phyloP scores from a whole-genome alignment of 2,329 filamentous ascomycete species.

The Pseudogymnoascus verrucosus region DNA sequence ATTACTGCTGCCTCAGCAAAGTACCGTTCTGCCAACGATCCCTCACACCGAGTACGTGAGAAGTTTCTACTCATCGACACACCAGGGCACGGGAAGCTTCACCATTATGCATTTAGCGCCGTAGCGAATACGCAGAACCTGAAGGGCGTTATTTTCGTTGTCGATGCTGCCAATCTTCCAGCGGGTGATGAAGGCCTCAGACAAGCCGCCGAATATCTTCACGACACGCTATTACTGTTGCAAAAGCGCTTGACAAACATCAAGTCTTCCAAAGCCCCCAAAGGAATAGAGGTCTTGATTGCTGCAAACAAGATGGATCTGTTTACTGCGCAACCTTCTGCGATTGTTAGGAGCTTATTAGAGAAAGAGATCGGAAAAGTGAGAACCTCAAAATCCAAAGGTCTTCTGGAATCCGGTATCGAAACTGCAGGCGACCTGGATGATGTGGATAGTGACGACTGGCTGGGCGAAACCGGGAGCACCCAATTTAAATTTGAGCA shows the following conservation, averaged over 20 bases:
- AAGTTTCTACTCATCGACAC: slow-evolving; percentile 79
- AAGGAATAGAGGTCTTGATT: slow-evolving; percentile 65
- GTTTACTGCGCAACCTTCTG: slow-evolving; percentile 80
- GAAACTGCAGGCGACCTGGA: slow-evolving; percentile 49
- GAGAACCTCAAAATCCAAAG: slow-evolving; percentile 67
- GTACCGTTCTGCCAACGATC: slow-evolving; percentile 60
- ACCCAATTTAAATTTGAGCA: slow-evolving; percentile 71
- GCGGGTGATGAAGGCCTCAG: slow-evolving; percentile 51
- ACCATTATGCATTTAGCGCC: slow-evolving; percentile 54
- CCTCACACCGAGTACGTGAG: slow-evolving; percentile 48
- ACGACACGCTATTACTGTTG: slow-evolving; percentile 76
- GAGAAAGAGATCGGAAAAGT: slow-evolving; percentile 78
- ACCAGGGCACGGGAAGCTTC: slow-evolving; percentile 90
- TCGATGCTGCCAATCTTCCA: slow-evolving; percentile 70
- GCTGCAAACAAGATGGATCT: slow-evolving; percentile 94
- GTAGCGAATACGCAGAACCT: slow-evolving; percentile 43
- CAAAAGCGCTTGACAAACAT: slow-evolving; percentile 60
- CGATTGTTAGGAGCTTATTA: slow-evolving; percentile 64
- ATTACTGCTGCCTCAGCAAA: slow-evolving; percentile 47
- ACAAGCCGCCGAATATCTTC: slow-evolving; percentile 73
- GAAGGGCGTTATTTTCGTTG: slow-evolving; percentile 72
- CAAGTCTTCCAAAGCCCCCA: slow-evolving; percentile 48
- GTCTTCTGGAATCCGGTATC: slow-evolving; percentile 74
- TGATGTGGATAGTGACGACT: slow-evolving; percentile 68
- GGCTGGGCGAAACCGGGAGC: slow-evolving; percentile 74